A percentile compares a stretch with the other conserved stretches of the same genome.
Evolutionary conservation across 768 basidiomycete species (phyloP).

Genomic region (Kwoniella sp.): DNA sequence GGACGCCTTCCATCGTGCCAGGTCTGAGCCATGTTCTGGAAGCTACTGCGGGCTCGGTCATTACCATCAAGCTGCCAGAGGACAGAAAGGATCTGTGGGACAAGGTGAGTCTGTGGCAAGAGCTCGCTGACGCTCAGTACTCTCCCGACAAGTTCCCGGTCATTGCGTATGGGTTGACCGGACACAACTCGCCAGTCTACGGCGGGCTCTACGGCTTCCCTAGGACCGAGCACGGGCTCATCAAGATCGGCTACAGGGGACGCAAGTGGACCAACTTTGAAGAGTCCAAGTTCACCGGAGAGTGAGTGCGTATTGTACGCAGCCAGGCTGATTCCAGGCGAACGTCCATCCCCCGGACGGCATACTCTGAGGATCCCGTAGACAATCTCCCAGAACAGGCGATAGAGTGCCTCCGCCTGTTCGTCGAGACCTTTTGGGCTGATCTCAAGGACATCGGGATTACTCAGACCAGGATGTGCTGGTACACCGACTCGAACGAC

Average conservation of each 20-base stretch:
- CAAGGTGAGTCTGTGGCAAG: background rate
- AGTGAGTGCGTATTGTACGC: conserved; percentile 13
- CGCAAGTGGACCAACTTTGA: conserved; percentile 32
- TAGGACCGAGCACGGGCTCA: conserved; percentile 17
- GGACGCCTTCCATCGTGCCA: conserved; percentile 29
- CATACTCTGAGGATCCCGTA: conserved; percentile 17
- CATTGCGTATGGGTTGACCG: conserved; percentile 31
- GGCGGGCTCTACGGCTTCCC: conserved; percentile 27
- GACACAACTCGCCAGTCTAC: conserved; percentile 22
- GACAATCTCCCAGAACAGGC: conserved; percentile 24
- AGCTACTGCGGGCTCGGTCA: conserved; percentile 28
- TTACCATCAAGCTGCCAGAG: conserved; percentile 19
- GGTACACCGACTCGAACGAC: conserved; percentile 35
- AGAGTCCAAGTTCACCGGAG: conserved; percentile 22
- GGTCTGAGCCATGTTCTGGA: conserved; percentile 17
- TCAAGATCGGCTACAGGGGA: conserved; percentile 34
- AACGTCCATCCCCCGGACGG: conserved; percentile 22
- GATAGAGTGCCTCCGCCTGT: conserved; percentile 1
- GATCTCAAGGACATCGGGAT: conserved; percentile 22
- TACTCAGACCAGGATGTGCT: conserved; percentile 28
- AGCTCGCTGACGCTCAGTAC: conserved; percentile 7
- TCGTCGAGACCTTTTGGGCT: background rate
- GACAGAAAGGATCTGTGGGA: conserved; percentile 28
- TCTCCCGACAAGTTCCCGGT: conserved; percentile 29
- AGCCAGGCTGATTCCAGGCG: conserved; percentile 2